Percentiles rank a stretch among this genome's conserved stretches.
phyloP scores from a whole-genome alignment of 148 eudicot species.

The Fagopyrum homotropicum region DNA sequence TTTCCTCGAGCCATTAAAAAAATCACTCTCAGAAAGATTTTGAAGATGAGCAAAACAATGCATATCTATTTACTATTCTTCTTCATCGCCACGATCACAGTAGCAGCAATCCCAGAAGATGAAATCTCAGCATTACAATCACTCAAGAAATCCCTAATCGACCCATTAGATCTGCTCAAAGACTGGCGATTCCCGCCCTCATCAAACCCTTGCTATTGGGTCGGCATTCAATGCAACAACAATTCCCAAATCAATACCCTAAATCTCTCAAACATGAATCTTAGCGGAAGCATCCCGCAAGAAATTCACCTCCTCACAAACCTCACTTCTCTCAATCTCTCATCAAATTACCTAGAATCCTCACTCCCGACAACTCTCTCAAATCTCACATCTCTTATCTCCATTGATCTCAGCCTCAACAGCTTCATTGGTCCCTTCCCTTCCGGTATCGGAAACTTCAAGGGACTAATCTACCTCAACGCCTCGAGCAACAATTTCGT shows the following conservation, averaged over 20 bases:
- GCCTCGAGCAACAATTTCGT: conserved; percentile 73
- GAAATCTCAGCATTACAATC: conserved; percentile 49
- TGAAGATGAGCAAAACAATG: not conserved
- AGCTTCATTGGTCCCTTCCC: conserved; percentile 55
- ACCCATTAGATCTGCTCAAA: conserved; percentile 41
- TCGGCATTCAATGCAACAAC: conserved; percentile 61
- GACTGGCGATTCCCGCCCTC: conserved; percentile 34
- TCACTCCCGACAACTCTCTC: conserved; percentile 51
- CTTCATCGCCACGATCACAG: not conserved
- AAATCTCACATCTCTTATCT: conserved; percentile 44
- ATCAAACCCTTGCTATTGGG: conserved; percentile 56
- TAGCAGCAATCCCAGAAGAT: not conserved
- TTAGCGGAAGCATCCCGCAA: conserved; percentile 52
- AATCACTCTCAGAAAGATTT: not conserved
- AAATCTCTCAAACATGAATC: conserved; percentile 70
- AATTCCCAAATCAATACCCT: conserved; percentile 48
- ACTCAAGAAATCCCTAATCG: conserved; percentile 42
- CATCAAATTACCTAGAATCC: conserved; percentile 56
- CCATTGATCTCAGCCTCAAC: conserved; percentile 67
- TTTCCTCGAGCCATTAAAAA: too few species aligned
- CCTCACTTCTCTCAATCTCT: conserved; percentile 47
- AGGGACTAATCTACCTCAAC: conserved; percentile 32
- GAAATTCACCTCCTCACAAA: conserved; percentile 33
- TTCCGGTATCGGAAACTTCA: conserved; percentile 38
- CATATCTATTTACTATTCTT: not conserved